Base-by-base conservation (phyloP, 352 stramenopile genomes). In the Pythium myriotylum region DNA sequence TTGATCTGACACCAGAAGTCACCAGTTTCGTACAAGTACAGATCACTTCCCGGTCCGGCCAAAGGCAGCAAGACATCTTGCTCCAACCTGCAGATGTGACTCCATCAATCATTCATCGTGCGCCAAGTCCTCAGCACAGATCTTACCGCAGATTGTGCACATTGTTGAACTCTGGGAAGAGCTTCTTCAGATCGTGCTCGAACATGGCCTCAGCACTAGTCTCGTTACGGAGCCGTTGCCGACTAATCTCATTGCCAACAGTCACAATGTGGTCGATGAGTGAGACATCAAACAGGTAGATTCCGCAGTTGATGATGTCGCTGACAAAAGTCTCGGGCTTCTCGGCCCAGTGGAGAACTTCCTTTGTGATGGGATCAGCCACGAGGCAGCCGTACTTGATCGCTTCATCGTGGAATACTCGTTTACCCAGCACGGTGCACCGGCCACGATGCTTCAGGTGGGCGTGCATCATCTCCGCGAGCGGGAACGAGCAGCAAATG, bases 1-100 rank as follows among this genome's bases (percentile, higher is more conserved):
- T 95, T 96, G 75, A 96, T 96, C 59, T 96, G 88, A 54, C 86
- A 95, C 88, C 88, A 96, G 53, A 96, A 95, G 61, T 96, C 86
- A 2, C 88, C 88, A 1, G 88, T 89, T 51, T 96, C 86, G 62
- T 81, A 88, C 23, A 96, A 59, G 35, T 83, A 95, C 19, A 96
- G 65, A 35, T 65, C 54, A 23, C 68, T 76, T 4, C 82, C 77
- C 22, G 87, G 78, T n/a, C 87, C 88, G 10, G 88, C 88, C 14
- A 94, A 69, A 5, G 84, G 86, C n/a, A 94, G 54, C 49, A 96
- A 53, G 23, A 96, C 70, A 61, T 96, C 88, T 64, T 96, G 88
- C 59, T 96, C 88, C 24, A 96, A 40, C 54, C 87, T 92, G 49
- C 14, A 37, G n/a, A 33, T 43, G 0, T 24, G 22, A 19, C 40